A percentile compares a stretch with the other conserved stretches of the same genome.
Evolutionary conservation across 768 basidiomycete genomes (phyloP).

Genomic region (Gyrodon lividus): DNA sequence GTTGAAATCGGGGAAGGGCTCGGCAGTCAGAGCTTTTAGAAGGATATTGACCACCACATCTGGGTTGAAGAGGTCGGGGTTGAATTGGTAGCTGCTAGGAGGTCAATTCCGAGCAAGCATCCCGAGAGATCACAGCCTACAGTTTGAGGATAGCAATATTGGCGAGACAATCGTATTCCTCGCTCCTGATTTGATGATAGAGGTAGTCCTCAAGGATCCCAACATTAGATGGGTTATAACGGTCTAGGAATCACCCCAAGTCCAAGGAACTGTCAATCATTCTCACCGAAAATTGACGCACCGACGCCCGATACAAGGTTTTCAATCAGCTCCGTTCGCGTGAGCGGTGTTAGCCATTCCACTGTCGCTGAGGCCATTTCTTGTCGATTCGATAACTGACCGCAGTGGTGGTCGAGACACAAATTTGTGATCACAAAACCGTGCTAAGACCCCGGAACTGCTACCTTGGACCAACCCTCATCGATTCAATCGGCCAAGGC

Average conservation of each 20-base stretch:
- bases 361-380: conserved; percentile 40
- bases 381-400: conserved; percentile 8
- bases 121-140: conserved; percentile 39
- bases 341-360: conserved; percentile 72
- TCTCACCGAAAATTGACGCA: conserved; percentile 36
- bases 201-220: conserved; percentile 95
- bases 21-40: conserved; percentile 82
- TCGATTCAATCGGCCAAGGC: too few relatives aligned
- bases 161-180: conserved; percentile 92
- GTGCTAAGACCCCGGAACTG: conserved; percentile 10
- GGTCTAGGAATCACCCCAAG: conserved; percentile 53
- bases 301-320: conserved; percentile 89
- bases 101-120: not conserved
- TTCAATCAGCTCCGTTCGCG: conserved; percentile 85
- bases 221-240: conserved; percentile 96
- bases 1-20: conserved; percentile 90
- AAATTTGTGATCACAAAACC: not conserved
- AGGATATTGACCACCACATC: conserved; percentile 95
- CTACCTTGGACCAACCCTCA: too few relatives aligned
- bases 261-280: conserved; percentile 1
- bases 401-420: not conserved
- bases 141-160: conserved; percentile 94
- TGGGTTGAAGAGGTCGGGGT: conserved; percentile 87
- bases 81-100: conserved; percentile 84
- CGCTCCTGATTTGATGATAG: conserved; percentile 87